Conservation (phyloP, 2,329 filamentous ascomycete genomes). For the Pseudogymnoascus sp. region DNA sequence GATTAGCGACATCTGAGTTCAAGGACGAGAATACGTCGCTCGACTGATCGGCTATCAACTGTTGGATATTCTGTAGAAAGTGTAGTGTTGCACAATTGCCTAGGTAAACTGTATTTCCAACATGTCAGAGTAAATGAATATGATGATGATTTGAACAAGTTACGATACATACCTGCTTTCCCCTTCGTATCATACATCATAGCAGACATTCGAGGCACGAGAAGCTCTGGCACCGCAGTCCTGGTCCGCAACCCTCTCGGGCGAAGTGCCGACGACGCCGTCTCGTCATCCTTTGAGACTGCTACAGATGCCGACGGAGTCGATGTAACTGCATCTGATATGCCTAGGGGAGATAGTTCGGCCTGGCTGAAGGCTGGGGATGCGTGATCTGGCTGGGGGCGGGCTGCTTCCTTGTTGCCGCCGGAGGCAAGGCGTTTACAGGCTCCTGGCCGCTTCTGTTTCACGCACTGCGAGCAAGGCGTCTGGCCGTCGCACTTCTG, state of each 20-base stretch:
- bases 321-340: not conserved
- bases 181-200: slow-evolving; percentile 2
- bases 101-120: slow-evolving; percentile 13
- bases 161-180: slow-evolving; percentile 3
- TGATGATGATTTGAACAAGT: not conserved
- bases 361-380: not conserved
- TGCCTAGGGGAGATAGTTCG: not conserved
- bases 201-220: not conserved
- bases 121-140: not conserved
- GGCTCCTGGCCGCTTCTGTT: slow-evolving; percentile 2
- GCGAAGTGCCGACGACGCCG: not conserved
- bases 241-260: not conserved
- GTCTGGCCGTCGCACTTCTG: slow-evolving; percentile 10
- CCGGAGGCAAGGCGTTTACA: not conserved
- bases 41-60: slow-evolving; percentile 8
- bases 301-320: not conserved
- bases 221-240: not conserved
- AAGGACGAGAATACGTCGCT: slow-evolving; percentile 8
- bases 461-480: slow-evolving; percentile 9
- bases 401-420: not conserved
- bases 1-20: not conserved
- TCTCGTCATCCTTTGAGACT: not conserved
- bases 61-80: slow-evolving; percentile 12
- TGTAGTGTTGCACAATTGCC: slow-evolving; percentile 15
- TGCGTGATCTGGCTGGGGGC: not conserved